A percentile compares a stretch with the other conserved stretches of the same genome.
Evolutionary conservation across 495 filamentous ascomycete species (phyloP).

Genomic region (Bathelium albidoporum): DNA sequence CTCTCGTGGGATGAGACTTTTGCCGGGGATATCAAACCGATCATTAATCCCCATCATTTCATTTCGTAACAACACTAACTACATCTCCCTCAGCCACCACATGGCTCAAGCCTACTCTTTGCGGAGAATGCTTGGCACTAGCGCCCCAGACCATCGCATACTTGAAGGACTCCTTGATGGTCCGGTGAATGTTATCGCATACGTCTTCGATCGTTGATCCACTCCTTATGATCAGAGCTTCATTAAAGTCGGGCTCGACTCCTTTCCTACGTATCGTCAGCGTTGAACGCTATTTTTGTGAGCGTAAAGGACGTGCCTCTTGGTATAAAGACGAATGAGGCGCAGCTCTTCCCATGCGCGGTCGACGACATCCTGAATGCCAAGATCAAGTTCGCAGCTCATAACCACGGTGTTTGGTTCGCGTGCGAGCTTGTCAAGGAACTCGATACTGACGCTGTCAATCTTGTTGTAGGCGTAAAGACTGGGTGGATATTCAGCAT

Average conservation of each 20-base stretch:
- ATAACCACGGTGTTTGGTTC: slow-evolving; percentile 94
- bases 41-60: too few relatives aligned
- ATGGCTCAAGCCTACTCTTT: slow-evolving; percentile 84
- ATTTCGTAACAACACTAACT: slow-evolving; percentile 87
- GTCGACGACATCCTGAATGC: slow-evolving; percentile 92
- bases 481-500: slow-evolving; percentile 37
- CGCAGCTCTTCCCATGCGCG: slow-evolving; percentile 90
- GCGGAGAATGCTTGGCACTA: slow-evolving; percentile 87
- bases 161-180: slow-evolving; percentile 96
- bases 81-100: slow-evolving; percentile 91
- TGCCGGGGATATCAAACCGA: too few relatives aligned
- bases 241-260: slow-evolving; percentile 77
- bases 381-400: slow-evolving; percentile 94
- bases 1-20: too few relatives aligned
- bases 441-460: slow-evolving; percentile 87
- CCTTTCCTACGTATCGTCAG: slow-evolving; percentile 52
- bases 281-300: neutral
- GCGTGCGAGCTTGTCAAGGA: slow-evolving; percentile 80
- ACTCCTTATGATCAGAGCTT: slow-evolving; percentile 85
- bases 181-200: slow-evolving; percentile 89
- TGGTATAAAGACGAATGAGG: slow-evolving; percentile 90
- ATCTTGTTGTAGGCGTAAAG: slow-evolving; percentile 99
- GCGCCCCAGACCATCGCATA: slow-evolving; percentile 97
- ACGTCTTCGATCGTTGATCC: slow-evolving; percentile 92
- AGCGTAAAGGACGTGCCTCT: slow-evolving; percentile 45